phyloP scores from a whole-genome alignment of 192 early-diverging fungal genomes.

The Rhizophagus sp. region DNA sequence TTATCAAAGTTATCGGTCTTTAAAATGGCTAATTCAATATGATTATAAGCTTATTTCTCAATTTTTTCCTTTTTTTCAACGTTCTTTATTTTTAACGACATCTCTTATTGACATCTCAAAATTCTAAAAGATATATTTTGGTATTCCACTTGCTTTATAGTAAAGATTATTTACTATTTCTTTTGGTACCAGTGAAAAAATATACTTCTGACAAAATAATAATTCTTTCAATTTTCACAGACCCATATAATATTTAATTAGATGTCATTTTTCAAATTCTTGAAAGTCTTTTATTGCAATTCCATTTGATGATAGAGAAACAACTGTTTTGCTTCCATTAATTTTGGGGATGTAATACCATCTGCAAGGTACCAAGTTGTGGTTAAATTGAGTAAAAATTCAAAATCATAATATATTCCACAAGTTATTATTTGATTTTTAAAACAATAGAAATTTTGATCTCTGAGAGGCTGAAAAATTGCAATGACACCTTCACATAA shows the following conservation, averaged over 20 bases:
- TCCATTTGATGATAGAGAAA: slow-evolving; percentile 8
- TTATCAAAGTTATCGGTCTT: not conserved
- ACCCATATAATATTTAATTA: not conserved
- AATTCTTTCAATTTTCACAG: not conserved
- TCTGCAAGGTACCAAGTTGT: slow-evolving; percentile 4
- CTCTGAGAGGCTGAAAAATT: not conserved
- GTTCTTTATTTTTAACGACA: too few species aligned
- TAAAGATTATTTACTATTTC: slow-evolving; percentile 6
- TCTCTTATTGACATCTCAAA: not conserved
- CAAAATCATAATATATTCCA: not conserved
- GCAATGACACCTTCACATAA: not conserved
- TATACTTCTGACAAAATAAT: not conserved
- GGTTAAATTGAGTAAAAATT: not conserved
- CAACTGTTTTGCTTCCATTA: not conserved
- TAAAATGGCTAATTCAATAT: not conserved
- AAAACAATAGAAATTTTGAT: not conserved
- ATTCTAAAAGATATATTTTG: not conserved
- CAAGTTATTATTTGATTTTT: not conserved
- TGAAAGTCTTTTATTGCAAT: not conserved
- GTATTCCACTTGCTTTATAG: slow-evolving; percentile 1
- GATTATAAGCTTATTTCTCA: not conserved
- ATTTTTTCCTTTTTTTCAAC: too few species aligned
- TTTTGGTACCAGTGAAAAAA: not conserved
- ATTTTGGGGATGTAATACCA: not conserved
- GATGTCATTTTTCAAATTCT: not conserved